Evolutionary conservation across 202 grass and related monocot genomes (phyloP).

Genomic region (Zoysia matrella): DNA sequence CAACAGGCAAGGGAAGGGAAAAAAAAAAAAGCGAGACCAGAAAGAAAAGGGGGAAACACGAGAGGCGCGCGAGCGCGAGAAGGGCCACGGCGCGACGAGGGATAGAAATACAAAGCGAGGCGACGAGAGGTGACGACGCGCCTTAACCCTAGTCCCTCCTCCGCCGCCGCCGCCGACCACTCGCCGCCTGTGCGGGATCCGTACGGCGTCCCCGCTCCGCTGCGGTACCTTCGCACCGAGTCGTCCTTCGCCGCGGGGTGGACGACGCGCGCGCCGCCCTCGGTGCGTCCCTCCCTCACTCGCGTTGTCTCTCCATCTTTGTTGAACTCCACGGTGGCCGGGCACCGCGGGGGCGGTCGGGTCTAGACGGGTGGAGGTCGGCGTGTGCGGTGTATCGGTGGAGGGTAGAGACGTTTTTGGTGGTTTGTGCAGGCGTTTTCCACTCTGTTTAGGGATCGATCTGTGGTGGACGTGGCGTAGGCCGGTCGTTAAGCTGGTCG

Average conservation of each 20-base stretch:
- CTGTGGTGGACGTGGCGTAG: conserved; percentile 4
- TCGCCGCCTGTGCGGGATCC: conserved; percentile 22
- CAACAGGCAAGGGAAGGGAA: not conserved
- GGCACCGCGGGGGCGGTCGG: not conserved
- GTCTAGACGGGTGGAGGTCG: not conserved
- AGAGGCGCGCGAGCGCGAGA: not conserved
- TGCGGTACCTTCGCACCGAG: not conserved
- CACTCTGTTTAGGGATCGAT: conserved; percentile 9
- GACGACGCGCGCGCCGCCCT: not conserved
- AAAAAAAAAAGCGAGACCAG: not conserved
- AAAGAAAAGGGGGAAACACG: not conserved
- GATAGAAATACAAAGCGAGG: conserved; percentile 26
- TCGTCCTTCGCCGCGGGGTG: not conserved
- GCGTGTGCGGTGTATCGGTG: conserved; percentile 36
- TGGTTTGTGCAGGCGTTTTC: not conserved
- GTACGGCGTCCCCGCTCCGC: not conserved
- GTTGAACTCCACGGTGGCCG: not conserved
- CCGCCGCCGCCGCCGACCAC: not conserved
- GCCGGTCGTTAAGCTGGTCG: not conserved
- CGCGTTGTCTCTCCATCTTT: not conserved
- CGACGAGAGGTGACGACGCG: not conserved
- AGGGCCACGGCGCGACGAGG: not conserved
- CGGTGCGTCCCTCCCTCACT: conserved; percentile 41
- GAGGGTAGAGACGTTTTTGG: not conserved
- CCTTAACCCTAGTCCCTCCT: conserved; percentile 39